A percentile compares a stretch with the other conserved stretches of the same genome.
These are phyloP conservation scores for Pseudocercospora macadamiae DNA, from an alignment of 2,329 filamentous ascomycete genomes.

Conservation along the genomic window DNA sequence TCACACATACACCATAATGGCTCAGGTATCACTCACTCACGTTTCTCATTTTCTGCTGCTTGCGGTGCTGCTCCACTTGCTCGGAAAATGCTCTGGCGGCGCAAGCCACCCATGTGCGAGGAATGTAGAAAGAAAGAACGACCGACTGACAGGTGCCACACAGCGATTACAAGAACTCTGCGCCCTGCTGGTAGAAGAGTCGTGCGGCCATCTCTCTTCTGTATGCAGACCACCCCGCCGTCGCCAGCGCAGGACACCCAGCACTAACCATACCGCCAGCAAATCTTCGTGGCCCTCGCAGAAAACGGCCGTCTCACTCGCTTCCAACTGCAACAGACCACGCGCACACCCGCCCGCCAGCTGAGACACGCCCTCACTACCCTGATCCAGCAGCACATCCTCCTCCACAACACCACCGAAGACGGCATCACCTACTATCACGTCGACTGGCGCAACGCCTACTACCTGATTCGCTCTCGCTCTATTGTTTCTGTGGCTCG, in stretches of 20 bases:
- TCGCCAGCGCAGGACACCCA: constrained; percentile 1
- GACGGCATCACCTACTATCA: constrained; percentile 74
- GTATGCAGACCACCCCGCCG: constrained; percentile 58
- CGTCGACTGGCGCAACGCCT: constrained; percentile 77
- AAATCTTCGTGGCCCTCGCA: constrained; percentile 79
- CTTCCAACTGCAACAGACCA: constrained; percentile 69
- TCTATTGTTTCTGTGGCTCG: constrained; percentile 79
- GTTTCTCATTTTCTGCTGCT: not conserved
- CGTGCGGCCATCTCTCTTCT: constrained; percentile 88
- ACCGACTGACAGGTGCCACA: constrained; percentile 34
- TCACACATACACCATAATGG: constrained; percentile 14
- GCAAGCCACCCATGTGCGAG: constrained; percentile 9
- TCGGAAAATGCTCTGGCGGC: not conserved
- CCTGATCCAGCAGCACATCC: constrained; percentile 78
- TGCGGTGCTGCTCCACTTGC: no score
- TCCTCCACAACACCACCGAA: constrained; percentile 52
- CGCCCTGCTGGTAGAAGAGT: constrained; percentile 82
- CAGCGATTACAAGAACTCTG: constrained; percentile 87
- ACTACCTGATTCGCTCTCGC: constrained; percentile 77
- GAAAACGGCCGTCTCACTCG: constrained; percentile 77
- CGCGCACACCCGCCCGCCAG: constrained; percentile 72
- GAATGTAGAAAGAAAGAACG: constrained; percentile 15
- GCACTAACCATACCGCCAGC: constrained; percentile 54
- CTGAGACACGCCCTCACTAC: constrained; percentile 80
- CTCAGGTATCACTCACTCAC: constrained; percentile 16